Evolutionary conservation across 2,329 filamentous ascomycete genomes (phyloP).

Genomic region (Chaetomiaceae sp.): DNA sequence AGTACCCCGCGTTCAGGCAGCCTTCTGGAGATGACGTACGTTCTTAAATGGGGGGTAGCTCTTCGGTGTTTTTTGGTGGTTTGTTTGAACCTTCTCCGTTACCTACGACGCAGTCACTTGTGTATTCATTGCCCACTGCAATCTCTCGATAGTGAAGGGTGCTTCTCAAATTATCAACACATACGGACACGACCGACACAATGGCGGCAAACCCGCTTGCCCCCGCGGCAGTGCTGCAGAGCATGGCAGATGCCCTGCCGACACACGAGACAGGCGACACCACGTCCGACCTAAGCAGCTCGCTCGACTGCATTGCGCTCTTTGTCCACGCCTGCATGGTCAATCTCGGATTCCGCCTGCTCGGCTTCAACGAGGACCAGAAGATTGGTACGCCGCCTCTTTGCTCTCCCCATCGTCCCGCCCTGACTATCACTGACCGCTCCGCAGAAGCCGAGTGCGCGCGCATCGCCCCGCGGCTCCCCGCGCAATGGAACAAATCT

Average conservation of each 20-base stretch:
- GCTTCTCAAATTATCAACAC: too few species aligned
- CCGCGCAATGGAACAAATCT: constrained; percentile 71
- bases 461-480: constrained; percentile 56
- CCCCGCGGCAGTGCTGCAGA: constrained; percentile 42
- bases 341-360: constrained; percentile 70
- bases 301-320: constrained; percentile 78
- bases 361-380: constrained; percentile 80
- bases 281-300: constrained; percentile 58
- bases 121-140: too few species aligned
- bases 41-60: too few species aligned
- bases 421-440: not conserved
- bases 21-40: too few species aligned
- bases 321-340: constrained; percentile 79
- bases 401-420: not conserved
- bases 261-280: constrained; percentile 47
- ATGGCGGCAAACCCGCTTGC: constrained; percentile 34
- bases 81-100: not conserved
- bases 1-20: too few species aligned
- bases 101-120: too few species aligned
- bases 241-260: constrained; percentile 56
- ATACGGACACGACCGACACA: not conserved
- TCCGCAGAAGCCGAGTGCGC: constrained; percentile 50
- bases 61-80: too few species aligned
- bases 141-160: too few species aligned
- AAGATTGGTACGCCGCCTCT: constrained; percentile 50